Base-by-base conservation (phyloP, 164 flowering plant genomes). In the Stephania cephalantha region DNA sequence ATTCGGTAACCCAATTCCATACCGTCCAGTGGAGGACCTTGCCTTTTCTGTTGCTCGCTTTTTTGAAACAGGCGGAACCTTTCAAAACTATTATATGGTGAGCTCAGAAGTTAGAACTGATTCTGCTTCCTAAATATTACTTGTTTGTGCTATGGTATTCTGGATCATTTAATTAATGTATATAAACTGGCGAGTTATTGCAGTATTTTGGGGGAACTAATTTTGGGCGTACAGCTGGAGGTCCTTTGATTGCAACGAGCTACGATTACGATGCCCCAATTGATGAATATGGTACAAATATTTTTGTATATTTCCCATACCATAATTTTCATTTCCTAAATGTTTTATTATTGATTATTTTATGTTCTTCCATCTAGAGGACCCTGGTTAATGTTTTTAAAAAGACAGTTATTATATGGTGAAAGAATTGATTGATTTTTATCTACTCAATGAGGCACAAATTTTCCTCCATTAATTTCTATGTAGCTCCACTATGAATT, bases 181-280 rank as follows among this genome's bases (percentile, higher is more conserved):
- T 55, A 7, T 55, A 1, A 71, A 53, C 30, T 42, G 31, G 46
- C 35, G 58, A 76, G 63, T 72, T 42, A 4, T 78, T 77, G 68
- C 86, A 88, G 92, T 89, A 86, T 74, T 83, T 81, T 78, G 92
- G 92, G 25, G 92, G 92, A 12, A 89, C 88, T 63, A 89, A 89
- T 81, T 89, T 89, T 80, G 92, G 88, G n/a, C 75, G 89, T 69
- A 89, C 92, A 66, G 85, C 89, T 48, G 92, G 92, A 35, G 92
- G 90, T 11, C 90, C 90, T 73, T 72, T 87, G 71, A 29, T 88
- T 72, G 87, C 92, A 61, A 82, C 92, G 15, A 89, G 88, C 79
- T 89, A 89, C 73, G 92, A 89, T 75, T 89, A 89, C 78, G 92
- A 89, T 81, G 92, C 92, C 18, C 90, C 92, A 55, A 64, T 89